Base-by-base conservation (phyloP, 2,329 filamentous ascomycete genomes). In the Lomentospora prolificans region DNA sequence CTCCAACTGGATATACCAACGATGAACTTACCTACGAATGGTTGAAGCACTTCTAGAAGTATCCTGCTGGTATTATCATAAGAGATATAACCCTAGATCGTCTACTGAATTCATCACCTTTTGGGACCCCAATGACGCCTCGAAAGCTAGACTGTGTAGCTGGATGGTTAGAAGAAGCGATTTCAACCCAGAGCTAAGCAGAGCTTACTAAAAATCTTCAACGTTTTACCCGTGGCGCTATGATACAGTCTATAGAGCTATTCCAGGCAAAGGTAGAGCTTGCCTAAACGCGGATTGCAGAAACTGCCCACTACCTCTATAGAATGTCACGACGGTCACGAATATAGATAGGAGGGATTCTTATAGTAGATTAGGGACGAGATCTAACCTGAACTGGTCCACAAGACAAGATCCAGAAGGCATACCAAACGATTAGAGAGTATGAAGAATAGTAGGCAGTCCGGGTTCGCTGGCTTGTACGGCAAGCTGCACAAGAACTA, bases 1-100 rank as follows among this genome's bases (percentile, higher is more conserved):
- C 51, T 36, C 51, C 39, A 25, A 51, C 51, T 4, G 46, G 50
- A 39, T 51, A 56, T 56, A 39, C 31, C 24, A 44, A 44, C 5
- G 31, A 30, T 3, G 30, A 39, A 24, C 12, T 24, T 33, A 7
- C 6, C 12, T 33, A 7, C 12, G 6, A 33, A 33, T 33, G 12
- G 30, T 7, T 33, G 6, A 33, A 33, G 12, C 12, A 33, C 12
- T 33, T 33, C 12, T 7, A 33, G 12, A 7, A 33, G 12, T 33
- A 33, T 33, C 12, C 12, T 7, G 30, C 6, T 7, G 12, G 6
- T 7, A 33, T 7, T 6, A 7, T 17, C 9, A 48, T 48, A 48
- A 10, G n/a, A 8, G 9, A 12, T 19, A 48, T 17, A 12, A 19
- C 41, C 3, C 22, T 48, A 48, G 41, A 48, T 8, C 22, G 19